Evolutionary conservation across 2,329 filamentous ascomycete genomes (phyloP).

Genomic region (Xylaria sp.): DNA sequence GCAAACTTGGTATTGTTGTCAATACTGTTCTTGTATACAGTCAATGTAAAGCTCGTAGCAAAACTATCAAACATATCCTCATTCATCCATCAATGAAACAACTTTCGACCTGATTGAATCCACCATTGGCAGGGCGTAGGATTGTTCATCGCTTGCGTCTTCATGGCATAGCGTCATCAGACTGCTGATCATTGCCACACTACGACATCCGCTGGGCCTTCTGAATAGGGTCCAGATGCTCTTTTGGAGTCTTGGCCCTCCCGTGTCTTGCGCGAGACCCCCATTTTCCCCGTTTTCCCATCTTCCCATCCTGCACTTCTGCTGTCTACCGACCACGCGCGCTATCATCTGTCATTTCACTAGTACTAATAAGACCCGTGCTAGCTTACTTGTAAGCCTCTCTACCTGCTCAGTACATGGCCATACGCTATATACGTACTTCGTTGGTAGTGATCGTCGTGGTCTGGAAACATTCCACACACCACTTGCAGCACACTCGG

Average conservation of each 20-base stretch:
- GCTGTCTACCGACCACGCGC: background rate
- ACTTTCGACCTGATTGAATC: conserved; percentile 19
- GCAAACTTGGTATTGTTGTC: background rate
- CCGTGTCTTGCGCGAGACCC: conserved; percentile 39
- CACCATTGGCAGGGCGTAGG: conserved; percentile 28
- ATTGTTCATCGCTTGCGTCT: conserved; percentile 42
- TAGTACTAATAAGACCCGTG: conserved; percentile 16
- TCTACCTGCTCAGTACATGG: background rate
- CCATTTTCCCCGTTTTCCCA: conserved; percentile 36
- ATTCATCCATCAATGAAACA: conserved; percentile 12
- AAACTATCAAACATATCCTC: background rate
- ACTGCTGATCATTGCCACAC: conserved; percentile 49
- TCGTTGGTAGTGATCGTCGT: conserved; percentile 46
- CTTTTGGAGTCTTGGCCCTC: conserved; percentile 40
- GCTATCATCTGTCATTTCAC: conserved; percentile 22
- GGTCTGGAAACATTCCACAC: conserved; percentile 46
- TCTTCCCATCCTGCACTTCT: conserved; percentile 35
- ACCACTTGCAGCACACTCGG: conserved; percentile 38
- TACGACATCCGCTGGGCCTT: conserved; percentile 41
- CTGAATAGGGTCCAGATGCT: conserved; percentile 47
- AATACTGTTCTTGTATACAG: background rate
- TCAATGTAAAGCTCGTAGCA: background rate
- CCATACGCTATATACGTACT: background rate
- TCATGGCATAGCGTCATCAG: conserved; percentile 48
- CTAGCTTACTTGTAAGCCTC: conserved; percentile 1